Evolutionary conservation across 768 basidiomycete genomes (phyloP), one percentile per base, ranked within the genome.

Genomic region (Fomitopsis serialis): DNA sequence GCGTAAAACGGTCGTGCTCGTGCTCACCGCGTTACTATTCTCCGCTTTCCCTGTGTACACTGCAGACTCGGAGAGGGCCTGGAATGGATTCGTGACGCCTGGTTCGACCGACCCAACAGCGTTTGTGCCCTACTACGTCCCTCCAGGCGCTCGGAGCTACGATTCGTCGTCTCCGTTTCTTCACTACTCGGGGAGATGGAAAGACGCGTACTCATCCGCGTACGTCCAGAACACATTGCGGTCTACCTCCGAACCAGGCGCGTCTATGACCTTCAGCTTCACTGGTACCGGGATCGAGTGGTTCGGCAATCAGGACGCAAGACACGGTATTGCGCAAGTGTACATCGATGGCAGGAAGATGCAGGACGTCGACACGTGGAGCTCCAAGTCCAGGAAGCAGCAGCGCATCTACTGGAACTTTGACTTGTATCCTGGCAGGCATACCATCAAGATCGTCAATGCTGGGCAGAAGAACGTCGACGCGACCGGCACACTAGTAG

Each of bases 281-380:
- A 71, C 71, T n/a, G 89, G 88, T 13, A 85, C 83, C 12, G 86
- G 86, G 0, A 75, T 91, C 58, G 89, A 90, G 68, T 87, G 82
- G 83, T 90, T 89, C 58, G 89, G 89, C 27, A 78, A 74, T 60
- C 73, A 70, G 37, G 81, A 78, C 58, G 71, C 63, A 37, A 65
- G 58, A 15, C 81, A 89, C 61, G 84, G 88, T 13, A 64, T 76
- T 9, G 74, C 82, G 3, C 58, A 74, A 22, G 76, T 90, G 12
- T 79, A 74, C 48, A 70, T 90, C 17, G 84, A 90, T 54, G 82
- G 83, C 19, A 66, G 67, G 42, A 68, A 70, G 23, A 62, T 74
- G 15, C 62, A 72, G 23, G 68, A 61, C 17, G 72, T 87, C 45
- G 76, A 87, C 61, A 60, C 74, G 8, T 80, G 73, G 62, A 70